Base-by-base conservation (phyloP, 2,329 filamentous ascomycete species). In the Trichoderma oligosporum region DNA sequence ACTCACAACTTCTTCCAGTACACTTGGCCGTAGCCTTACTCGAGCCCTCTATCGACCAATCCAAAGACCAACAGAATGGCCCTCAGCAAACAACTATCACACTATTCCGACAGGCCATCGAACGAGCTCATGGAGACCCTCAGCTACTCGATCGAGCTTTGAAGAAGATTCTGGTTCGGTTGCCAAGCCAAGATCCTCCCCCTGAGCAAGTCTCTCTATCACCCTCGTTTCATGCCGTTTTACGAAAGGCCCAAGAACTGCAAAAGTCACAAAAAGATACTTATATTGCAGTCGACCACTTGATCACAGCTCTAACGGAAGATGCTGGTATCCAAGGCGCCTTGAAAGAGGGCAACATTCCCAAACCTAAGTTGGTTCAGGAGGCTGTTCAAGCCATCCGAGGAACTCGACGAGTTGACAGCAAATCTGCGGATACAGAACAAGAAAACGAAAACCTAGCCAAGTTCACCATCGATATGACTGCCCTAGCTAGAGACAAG, bases 391-490 rank as follows among this genome's bases (percentile, higher is more conserved):
- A 91, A 67, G 85, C 91, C 59, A 96, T 99, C 65, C 87, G 94
- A 62, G 94, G 94, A 60, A 97, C 91, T 39, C 91, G 86, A 76
- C 83, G 93, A 62, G 92, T 99, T 39, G 94, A 99, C 74, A 96
- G 91, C 60, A 96, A 96, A 78, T 96, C 90, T 4, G 94, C 94
- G 56, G 94, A 99, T 74, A 86, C 87, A 0, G 94, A 97, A 73
- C 81, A 88, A 67, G 93, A 97, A 67, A 89, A 92, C 67, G 94
- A 99, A 75, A 97, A 96, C 70, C 79, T 99, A 60, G 90, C 92
- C 77, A 99, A 97, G 69, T 99, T 97, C 74, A 97, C 94, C 57
- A 94, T 97, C 67, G 94, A 99, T 74, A 96, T 99, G 91, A 99
- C 94, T 9, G 82, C 89, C 48, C 87, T 97, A 86, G 94, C 94